These are phyloP conservation scores for Endoconidiophora laricicola DNA, from an alignment of 2,329 filamentous ascomycete species.

Conservation along the genomic window DNA sequence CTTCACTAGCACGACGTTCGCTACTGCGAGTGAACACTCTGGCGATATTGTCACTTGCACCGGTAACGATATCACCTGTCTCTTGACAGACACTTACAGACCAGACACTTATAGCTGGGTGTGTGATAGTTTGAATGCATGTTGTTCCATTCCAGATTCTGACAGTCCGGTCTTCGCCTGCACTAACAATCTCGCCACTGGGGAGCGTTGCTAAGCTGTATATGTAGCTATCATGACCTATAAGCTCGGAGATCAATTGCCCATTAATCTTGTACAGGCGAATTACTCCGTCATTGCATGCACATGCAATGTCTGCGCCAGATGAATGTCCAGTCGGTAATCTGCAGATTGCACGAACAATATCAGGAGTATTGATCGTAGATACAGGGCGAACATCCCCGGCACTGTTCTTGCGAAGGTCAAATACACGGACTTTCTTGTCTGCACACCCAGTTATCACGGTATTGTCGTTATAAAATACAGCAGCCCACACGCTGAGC, in stretches of 20 bases:
- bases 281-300: constrained; percentile 81
- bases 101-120: constrained; percentile 95
- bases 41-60: constrained; percentile 73
- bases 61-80: constrained; percentile 84
- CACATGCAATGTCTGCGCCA: constrained; percentile 83
- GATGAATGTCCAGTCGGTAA: constrained; percentile 61
- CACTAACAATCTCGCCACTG: constrained; percentile 74
- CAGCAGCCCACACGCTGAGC: constrained; percentile 71
- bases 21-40: constrained; percentile 65
- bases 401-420: constrained; percentile 44
- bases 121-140: constrained; percentile 89
- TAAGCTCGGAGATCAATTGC: constrained; percentile 55
- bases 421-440: constrained; percentile 71
- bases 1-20: constrained; percentile 52
- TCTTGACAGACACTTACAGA: constrained; percentile 65
- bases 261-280: constrained; percentile 76
- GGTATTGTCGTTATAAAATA: constrained; percentile 63
- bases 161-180: constrained; percentile 86
- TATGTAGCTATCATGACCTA: constrained; percentile 88
- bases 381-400: constrained; percentile 34
- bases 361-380: constrained; percentile 52
- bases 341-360: constrained; percentile 75
- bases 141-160: constrained; percentile 70
- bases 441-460: constrained; percentile 89
- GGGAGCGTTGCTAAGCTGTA: constrained; percentile 68